These are phyloP conservation scores for Oryza nivara DNA, from an alignment of 176 grass and related monocot species.

Conservation along the genomic window DNA sequence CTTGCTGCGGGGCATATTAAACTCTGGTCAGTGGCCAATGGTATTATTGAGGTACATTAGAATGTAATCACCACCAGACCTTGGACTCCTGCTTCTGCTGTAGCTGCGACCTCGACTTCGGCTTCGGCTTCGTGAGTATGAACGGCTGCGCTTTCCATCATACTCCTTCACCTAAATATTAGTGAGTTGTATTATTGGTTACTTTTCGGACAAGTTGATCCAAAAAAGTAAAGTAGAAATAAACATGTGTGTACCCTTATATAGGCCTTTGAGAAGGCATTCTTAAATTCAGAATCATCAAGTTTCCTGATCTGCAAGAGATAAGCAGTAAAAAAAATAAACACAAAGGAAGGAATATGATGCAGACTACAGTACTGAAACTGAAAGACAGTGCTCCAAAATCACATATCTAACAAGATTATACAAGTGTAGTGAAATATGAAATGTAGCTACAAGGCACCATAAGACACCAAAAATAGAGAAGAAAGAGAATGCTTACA, in stretches of 20 bases:
- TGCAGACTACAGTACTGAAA: neutral
- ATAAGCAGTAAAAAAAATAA: constrained; percentile 9
- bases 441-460: neutral
- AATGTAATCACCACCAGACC: constrained; percentile 32
- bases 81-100: constrained; percentile 52
- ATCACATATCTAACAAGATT: neutral
- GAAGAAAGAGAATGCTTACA: constrained; percentile 34
- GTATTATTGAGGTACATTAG: neutral
- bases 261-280: constrained; percentile 75
- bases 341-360: neutral
- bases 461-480: neutral
- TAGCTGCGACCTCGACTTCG: constrained; percentile 53
- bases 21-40: neutral
- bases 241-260: constrained; percentile 60
- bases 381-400: neutral
- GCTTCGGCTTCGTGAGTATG: constrained; percentile 39
- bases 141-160: constrained; percentile 42
- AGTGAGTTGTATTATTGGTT: neutral
- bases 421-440: neutral
- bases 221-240: neutral
- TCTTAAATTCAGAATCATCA: constrained; percentile 84
- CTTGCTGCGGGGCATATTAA: constrained; percentile 44
- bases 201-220: neutral
- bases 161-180: constrained; percentile 65
- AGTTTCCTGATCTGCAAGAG: constrained; percentile 75